These are phyloP conservation scores for Periconia digitata DNA, from an alignment of 2,329 filamentous ascomycete species.

Conservation along the genomic window DNA sequence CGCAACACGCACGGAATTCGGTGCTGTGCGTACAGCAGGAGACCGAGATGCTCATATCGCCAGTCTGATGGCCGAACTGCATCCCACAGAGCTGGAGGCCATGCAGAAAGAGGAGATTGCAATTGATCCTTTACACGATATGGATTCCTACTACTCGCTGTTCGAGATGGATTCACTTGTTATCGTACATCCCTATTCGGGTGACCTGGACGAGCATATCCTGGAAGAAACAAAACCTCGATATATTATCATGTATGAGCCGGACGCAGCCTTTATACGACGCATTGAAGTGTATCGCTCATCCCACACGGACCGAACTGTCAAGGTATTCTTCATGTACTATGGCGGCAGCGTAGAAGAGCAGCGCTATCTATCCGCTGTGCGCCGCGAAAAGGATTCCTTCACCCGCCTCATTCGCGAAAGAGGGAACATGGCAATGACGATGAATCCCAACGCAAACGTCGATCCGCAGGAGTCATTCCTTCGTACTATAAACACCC, in stretches of 20 bases:
- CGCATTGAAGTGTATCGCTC: constrained; percentile 94
- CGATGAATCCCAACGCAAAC: constrained; percentile 68
- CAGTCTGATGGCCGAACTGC: constrained; percentile 77
- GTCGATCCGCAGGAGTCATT: constrained; percentile 87
- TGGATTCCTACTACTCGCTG: constrained; percentile 89
- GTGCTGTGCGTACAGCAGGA: constrained; percentile 73
- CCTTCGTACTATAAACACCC: constrained; percentile 91
- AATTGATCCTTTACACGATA: constrained; percentile 80
- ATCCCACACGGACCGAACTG: constrained; percentile 84
- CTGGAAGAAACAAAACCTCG: constrained; percentile 90
- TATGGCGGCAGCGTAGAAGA: constrained; percentile 95
- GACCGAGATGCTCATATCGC: constrained; percentile 83
- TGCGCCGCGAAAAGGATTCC: constrained; percentile 93
- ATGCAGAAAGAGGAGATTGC: constrained; percentile 72
- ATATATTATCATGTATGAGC: constrained; percentile 99
- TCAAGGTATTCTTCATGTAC: constrained; percentile 95
- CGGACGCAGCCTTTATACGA: constrained; percentile 90
- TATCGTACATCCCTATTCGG: constrained; percentile 89
- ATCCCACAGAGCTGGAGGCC: constrained; percentile 76
- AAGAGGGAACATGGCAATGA: constrained; percentile 87
- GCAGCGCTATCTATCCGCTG: constrained; percentile 84
- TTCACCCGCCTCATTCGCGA: constrained; percentile 96
- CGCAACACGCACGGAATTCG: constrained; percentile 68
- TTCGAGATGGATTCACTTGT: constrained; percentile 90
- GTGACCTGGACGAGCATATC: constrained; percentile 94